Conservation (phyloP, 2,329 filamentous ascomycete species). For the Fusarium stilboides region DNA sequence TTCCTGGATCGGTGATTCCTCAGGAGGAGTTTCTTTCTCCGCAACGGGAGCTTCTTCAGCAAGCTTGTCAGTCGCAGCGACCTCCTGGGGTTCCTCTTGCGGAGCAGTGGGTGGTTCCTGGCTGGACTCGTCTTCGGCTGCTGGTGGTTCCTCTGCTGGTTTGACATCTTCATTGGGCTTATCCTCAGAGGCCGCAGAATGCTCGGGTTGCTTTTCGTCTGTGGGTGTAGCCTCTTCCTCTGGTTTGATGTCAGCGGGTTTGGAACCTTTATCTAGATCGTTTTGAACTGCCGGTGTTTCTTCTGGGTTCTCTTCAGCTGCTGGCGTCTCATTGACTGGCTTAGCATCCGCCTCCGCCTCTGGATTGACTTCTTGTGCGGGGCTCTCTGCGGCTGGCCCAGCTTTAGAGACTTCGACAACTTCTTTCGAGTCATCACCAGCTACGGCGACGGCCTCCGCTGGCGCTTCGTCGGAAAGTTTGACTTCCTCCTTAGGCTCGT, state of each 20-base stretch:
- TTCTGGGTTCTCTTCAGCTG: slow-evolving; percentile 11
- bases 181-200: slow-evolving; percentile 17
- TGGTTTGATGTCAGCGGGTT: slow-evolving; percentile 32
- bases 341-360: slow-evolving; percentile 13
- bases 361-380: slow-evolving; percentile 5
- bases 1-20: slow-evolving; percentile 28
- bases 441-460: slow-evolving; percentile 2
- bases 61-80: slow-evolving; percentile 7
- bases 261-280: slow-evolving; percentile 27
- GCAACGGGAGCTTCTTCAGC: slow-evolving; percentile 5
- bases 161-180: slow-evolving; percentile 32
- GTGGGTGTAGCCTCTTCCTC: slow-evolving; percentile 28
- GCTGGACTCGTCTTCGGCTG: slow-evolving; percentile 14
- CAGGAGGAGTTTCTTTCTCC: slow-evolving; percentile 17
- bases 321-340: slow-evolving; percentile 12
- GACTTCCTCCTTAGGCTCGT: slow-evolving; percentile 8
- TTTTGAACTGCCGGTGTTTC: slow-evolving; percentile 19
- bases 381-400: slow-evolving; percentile 3
- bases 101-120: slow-evolving; percentile 12
- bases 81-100: slow-evolving; percentile 24
- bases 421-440: slow-evolving; percentile 6
- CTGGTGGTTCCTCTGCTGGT: slow-evolving; percentile 27
- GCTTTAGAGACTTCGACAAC: not conserved
- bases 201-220: slow-evolving; percentile 33
- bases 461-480: not conserved